Percentiles rank a stretch among this genome's conserved stretches.
Conservation (phyloP, 371 early-diverging fungal species). For the Blastocladiella emersonii region DNA sequence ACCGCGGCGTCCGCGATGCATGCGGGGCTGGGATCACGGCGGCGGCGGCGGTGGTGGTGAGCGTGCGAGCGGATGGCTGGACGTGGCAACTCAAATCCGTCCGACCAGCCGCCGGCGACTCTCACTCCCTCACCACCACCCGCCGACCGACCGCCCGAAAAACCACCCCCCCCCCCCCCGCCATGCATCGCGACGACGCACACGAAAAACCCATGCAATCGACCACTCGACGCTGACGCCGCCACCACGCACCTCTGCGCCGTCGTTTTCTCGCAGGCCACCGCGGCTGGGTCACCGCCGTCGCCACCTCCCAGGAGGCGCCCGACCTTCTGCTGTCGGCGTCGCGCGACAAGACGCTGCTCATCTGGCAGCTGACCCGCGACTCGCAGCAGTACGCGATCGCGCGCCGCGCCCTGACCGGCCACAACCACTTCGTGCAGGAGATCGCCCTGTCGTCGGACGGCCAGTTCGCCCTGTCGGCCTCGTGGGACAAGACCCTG, state of each 20-base stretch:
- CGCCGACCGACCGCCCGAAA: no score
- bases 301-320: conserved; percentile 82
- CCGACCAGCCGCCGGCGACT: no score
- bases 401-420: conserved; percentile 72
- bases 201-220: no score
- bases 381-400: conserved; percentile 84
- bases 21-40: no score
- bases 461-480: conserved; percentile 92
- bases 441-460: conserved; percentile 95
- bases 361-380: conserved; percentile 89
- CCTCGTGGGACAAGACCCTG: conserved; percentile 97
- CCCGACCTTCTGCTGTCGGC: conserved; percentile 83
- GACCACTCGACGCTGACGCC: no score
- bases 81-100: no score
- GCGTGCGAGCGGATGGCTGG: no score
- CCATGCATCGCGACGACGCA: no score
- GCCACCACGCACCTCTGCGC: background rate
- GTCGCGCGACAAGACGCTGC: conserved; percentile 91
- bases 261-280: conserved; percentile 58
- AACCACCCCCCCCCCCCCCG: no score
- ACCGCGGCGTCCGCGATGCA: no score
- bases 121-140: no score
- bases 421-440: conserved; percentile 94
- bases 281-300: conserved; percentile 74
- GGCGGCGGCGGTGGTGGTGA: no score